phyloP scores from a whole-genome alignment of 1,139 yeast species.

The Trichomonascaceae sp. region DNA sequence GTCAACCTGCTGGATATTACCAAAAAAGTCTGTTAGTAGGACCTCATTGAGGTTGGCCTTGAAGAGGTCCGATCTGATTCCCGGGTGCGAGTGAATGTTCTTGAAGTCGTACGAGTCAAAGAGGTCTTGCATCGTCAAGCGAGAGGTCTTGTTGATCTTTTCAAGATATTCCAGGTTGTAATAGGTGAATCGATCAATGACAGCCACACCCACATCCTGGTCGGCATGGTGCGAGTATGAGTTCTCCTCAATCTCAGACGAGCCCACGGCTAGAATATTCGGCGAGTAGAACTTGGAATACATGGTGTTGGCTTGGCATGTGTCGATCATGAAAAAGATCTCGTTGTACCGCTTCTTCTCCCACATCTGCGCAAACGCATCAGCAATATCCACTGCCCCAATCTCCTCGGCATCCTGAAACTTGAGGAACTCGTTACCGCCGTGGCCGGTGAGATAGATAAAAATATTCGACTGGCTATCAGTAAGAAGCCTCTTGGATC shows the following conservation, averaged over 20 bases:
- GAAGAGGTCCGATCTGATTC: slow-evolving; percentile 73
- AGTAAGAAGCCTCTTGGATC: slow-evolving; percentile 77
- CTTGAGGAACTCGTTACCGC: slow-evolving; percentile 92
- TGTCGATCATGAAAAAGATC: slow-evolving; percentile 92
- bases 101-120: slow-evolving; percentile 76
- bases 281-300: slow-evolving; percentile 87
- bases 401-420: slow-evolving; percentile 98
- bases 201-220: slow-evolving; percentile 92
- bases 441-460: slow-evolving; percentile 95
- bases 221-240: slow-evolving; percentile 95
- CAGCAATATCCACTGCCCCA: slow-evolving; percentile 90
- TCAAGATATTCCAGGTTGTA: slow-evolving; percentile 84
- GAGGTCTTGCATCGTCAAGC: slow-evolving; percentile 64
- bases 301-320: slow-evolving; percentile 98
- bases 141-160: slow-evolving; percentile 56
- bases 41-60: slow-evolving; percentile 57
- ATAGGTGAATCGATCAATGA: slow-evolving; percentile 90
- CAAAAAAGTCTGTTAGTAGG: slow-evolving; percentile 83
- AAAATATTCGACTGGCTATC: slow-evolving; percentile 91
- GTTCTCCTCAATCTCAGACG: slow-evolving; percentile 78
- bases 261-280: slow-evolving; percentile 84
- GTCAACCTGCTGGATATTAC: slow-evolving; percentile 76
- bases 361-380: slow-evolving; percentile 94
- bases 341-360: slow-evolving; percentile 92
- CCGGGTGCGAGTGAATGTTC: slow-evolving; percentile 84